These are phyloP conservation scores for Pleurotus salmoneostramineus DNA, from an alignment of 768 basidiomycete genomes.

Conservation along the genomic window DNA sequence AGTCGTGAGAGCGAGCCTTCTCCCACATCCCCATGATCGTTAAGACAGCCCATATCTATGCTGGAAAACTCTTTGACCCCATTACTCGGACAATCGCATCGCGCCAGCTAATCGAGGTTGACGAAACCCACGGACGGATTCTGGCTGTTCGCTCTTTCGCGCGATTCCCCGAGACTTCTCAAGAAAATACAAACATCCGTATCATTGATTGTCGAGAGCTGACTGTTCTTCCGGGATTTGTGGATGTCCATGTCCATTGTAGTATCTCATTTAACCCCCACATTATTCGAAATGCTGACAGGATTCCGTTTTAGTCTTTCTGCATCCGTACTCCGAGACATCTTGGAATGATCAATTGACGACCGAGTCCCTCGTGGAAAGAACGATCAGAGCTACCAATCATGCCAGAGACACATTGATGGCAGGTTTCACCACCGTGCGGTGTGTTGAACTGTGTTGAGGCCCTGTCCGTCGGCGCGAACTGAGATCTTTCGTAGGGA, in stretches of 20 bases:
- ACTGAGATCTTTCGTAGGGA: constrained; percentile 33
- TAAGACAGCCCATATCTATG: background rate
- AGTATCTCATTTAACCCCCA: constrained; percentile 13
- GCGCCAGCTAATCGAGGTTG: background rate
- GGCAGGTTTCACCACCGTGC: constrained; percentile 61
- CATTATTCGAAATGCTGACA: background rate
- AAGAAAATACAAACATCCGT: constrained; percentile 19
- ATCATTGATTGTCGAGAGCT: constrained; percentile 40
- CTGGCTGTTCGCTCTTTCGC: background rate
- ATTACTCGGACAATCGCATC: background rate
- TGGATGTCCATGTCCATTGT: constrained; percentile 57
- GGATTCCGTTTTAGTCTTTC: constrained; percentile 38
- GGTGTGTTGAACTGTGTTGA: constrained; percentile 28
- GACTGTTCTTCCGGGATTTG: constrained; percentile 54
- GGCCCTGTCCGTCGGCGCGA: background rate
- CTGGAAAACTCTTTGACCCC: constrained; percentile 5
- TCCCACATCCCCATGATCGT: too few relatives aligned
- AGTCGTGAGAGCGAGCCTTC: too few relatives aligned
- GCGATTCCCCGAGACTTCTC: background rate
- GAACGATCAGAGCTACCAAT: constrained; percentile 55
- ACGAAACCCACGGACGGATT: background rate
- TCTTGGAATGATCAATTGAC: constrained; percentile 62
- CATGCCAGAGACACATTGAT: constrained; percentile 55
- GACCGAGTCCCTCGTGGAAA: constrained; percentile 53
- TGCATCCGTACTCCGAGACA: constrained; percentile 57